These are phyloP conservation scores for Piper betle DNA, from an alignment of 164 flowering plant genomes.

Conservation along the genomic window DNA sequence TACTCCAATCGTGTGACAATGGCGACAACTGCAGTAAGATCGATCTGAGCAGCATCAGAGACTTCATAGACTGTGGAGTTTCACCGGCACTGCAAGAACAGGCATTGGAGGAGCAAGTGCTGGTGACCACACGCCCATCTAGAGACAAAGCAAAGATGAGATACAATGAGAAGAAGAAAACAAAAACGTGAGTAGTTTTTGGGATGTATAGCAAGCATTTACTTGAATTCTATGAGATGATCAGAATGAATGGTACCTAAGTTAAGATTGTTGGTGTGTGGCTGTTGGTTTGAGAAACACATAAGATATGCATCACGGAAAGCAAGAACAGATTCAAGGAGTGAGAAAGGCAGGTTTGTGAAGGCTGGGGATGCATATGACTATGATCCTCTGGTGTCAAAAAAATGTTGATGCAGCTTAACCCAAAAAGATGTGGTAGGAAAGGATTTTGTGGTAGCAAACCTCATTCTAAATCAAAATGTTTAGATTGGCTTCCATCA, in stretches of 20 bases:
- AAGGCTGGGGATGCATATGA: slow-evolving; percentile 56
- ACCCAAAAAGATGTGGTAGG: no score
- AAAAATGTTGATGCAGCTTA: not conserved
- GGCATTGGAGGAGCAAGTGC: slow-evolving; percentile 29
- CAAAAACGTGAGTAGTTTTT: slow-evolving; percentile 26
- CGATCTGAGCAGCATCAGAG: slow-evolving; percentile 27
- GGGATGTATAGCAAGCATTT: no score
- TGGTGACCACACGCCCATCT: slow-evolving; percentile 43
- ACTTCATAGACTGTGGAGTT: slow-evolving; percentile 65
- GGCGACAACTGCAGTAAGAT: slow-evolving; percentile 24
- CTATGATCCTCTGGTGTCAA: slow-evolving; percentile 29
- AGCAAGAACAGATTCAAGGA: slow-evolving; percentile 53
- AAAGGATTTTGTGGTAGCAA: no score
- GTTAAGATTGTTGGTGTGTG: not conserved
- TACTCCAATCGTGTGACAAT: slow-evolving; percentile 27
- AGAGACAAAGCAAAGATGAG: slow-evolving; percentile 70
- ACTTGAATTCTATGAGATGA: no score
- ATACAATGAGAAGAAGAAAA: slow-evolving; percentile 77
- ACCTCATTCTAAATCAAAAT: no score
- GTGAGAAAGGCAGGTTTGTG: slow-evolving; percentile 55
- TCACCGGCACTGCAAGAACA: slow-evolving; percentile 65
- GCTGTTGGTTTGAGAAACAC: slow-evolving; percentile 41
- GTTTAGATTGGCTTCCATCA: no score
- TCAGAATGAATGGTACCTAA: no score
- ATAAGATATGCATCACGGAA: slow-evolving; percentile 58